Percentiles rank a stretch among this genome's conserved stretches.
phyloP scores from a whole-genome alignment of 139 green algal genomes.

The Picochlorum sp. region DNA sequence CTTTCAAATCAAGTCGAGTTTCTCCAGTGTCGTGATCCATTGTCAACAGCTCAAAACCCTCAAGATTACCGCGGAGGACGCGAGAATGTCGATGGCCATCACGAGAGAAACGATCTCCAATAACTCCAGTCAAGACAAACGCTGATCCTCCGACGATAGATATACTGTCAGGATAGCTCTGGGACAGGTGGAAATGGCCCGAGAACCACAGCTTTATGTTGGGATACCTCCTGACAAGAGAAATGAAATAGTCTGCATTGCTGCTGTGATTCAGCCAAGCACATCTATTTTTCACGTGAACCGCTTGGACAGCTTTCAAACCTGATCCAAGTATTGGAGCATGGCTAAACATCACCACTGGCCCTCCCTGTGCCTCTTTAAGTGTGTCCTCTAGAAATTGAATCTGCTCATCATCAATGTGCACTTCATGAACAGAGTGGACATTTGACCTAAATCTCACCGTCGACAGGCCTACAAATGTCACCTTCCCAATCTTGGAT shows the following conservation, averaged over 20 bases:
- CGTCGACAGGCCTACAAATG: constrained; percentile 65
- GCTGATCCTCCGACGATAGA: constrained; percentile 45
- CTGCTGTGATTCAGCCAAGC: constrained; percentile 49
- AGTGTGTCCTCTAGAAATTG: constrained; percentile 52
- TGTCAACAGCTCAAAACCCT: constrained; percentile 56
- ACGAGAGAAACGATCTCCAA: constrained; percentile 58
- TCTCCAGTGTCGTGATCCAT: constrained; percentile 55
- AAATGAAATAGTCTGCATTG: constrained; percentile 50
- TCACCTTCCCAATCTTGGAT: constrained; percentile 41
- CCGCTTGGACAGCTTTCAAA: constrained; percentile 60
- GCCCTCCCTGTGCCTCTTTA: constrained; percentile 16
- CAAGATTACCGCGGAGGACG: constrained; percentile 26
- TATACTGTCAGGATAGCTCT: constrained; percentile 66
- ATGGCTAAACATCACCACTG: constrained; percentile 66
- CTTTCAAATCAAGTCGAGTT: constrained; percentile 49
- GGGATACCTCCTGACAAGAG: constrained; percentile 42
- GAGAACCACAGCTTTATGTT: constrained; percentile 69
- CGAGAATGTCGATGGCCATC: constrained; percentile 49
- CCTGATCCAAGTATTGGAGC: constrained; percentile 66
- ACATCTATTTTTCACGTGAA: constrained; percentile 83
- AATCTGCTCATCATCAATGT: constrained; percentile 70
- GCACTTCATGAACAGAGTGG: constrained; percentile 29
- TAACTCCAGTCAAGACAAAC: constrained; percentile 78
- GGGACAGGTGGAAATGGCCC: constrained; percentile 66
- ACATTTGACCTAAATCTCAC: constrained; percentile 39